A percentile compares a stretch with the other conserved stretches of the same genome.
These are phyloP conservation scores for Fusarium poae DNA, from an alignment of 2,329 filamentous ascomycete species.

Conservation along the genomic window DNA sequence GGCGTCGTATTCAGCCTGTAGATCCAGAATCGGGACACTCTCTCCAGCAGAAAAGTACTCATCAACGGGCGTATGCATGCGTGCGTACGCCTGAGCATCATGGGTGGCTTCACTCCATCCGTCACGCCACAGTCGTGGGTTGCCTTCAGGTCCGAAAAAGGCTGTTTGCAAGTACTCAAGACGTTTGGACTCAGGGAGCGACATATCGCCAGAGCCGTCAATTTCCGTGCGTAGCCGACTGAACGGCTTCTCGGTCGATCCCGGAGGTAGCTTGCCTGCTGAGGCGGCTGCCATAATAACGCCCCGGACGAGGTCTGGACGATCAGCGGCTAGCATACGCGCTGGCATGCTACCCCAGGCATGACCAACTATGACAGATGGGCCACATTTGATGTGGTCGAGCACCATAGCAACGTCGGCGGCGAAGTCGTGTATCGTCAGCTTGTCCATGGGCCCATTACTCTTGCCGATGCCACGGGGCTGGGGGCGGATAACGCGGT, in stretches of 20 bases:
- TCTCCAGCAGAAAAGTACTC: constrained; percentile 2
- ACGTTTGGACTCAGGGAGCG: background rate
- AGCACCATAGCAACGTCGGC: constrained; percentile 1
- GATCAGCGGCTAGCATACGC: constrained; percentile 1
- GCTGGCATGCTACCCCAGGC: constrained; percentile 3
- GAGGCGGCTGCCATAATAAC: constrained; percentile 9
- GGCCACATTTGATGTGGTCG: background rate
- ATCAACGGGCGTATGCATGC: background rate
- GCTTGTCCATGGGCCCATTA: background rate
- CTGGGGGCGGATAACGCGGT: background rate
- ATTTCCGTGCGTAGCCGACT: background rate
- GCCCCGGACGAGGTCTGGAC: constrained; percentile 6
- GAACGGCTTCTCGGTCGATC: background rate
- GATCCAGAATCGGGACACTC: background rate
- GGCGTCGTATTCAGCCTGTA: constrained; percentile 4
- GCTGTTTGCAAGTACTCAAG: background rate
- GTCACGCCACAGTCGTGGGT: background rate
- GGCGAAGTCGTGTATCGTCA: constrained; percentile 2
- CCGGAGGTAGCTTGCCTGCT: background rate
- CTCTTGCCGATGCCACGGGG: background rate
- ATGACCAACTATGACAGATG: background rate
- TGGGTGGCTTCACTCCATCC: constrained; percentile 2
- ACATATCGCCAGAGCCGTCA: background rate
- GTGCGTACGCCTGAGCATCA: background rate
- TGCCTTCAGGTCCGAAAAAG: background rate